phyloP scores from a whole-genome alignment of 306 rosid species.

The Dryas drummondii region DNA sequence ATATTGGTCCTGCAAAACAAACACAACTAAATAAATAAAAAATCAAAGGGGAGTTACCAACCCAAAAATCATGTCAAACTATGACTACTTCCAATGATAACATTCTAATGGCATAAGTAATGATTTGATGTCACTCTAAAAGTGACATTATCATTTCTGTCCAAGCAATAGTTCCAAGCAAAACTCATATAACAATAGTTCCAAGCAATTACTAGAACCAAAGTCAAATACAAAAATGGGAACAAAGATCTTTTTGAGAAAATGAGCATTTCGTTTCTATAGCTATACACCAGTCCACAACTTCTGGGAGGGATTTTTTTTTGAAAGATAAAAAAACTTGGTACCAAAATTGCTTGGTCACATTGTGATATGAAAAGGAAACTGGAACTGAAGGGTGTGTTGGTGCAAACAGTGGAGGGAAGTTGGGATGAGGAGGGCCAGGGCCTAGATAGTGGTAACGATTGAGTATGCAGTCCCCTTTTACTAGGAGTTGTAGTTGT shows the following conservation, averaged over 20 bases:
- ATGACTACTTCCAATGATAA: neutral
- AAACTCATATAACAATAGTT: too few species aligned
- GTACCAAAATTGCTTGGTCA: neutral
- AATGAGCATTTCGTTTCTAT: neutral
- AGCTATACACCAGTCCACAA: neutral
- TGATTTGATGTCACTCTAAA: neutral
- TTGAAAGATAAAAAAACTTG: neutral
- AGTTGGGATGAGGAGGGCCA: neutral
- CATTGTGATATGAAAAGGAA: neutral
- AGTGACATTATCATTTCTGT: too few species aligned
- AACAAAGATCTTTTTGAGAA: neutral
- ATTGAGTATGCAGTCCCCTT: too few species aligned
- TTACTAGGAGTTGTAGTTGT: too few species aligned
- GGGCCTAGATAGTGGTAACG: too few species aligned
- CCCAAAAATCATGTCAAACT: neutral
- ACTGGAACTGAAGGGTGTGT: neutral
- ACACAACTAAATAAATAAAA: neutral
- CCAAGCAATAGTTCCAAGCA: too few species aligned
- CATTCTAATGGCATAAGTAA: neutral
- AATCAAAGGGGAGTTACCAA: neutral
- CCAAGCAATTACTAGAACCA: neutral
- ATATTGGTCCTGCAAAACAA: slow-evolving; percentile 70
- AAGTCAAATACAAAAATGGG: neutral
- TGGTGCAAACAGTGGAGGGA: neutral
- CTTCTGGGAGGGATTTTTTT: neutral